Evolutionary conservation across 805 yeast genomes (phyloP).

Genomic region (Teunomyces gatunensis): DNA sequence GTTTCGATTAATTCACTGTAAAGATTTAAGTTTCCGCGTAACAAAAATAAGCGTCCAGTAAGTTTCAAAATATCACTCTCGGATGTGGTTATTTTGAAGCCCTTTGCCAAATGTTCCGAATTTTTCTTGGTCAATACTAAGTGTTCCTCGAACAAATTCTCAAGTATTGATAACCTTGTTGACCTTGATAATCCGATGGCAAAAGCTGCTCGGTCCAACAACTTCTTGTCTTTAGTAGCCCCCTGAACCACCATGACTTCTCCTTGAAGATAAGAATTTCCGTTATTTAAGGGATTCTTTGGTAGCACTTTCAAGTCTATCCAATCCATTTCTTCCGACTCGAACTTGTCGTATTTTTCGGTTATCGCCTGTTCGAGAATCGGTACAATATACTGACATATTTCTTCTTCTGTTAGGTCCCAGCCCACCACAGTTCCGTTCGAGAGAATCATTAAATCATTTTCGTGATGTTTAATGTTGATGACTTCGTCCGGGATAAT

Average conservation of each 20-base stretch:
- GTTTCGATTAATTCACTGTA: conserved; percentile 88
- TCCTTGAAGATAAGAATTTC: conserved; percentile 49
- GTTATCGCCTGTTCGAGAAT: conserved; percentile 45
- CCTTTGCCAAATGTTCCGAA: conserved; percentile 65
- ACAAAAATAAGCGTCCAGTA: conserved; percentile 71
- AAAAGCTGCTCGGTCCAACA: conserved; percentile 82
- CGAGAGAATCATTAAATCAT: conserved; percentile 64
- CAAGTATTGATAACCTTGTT: conserved; percentile 79
- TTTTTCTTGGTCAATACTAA: conserved; percentile 60
- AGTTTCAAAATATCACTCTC: conserved; percentile 62
- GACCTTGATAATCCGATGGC: conserved; percentile 85
- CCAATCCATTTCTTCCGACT: conserved; percentile 86
- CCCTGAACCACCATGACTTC: conserved; percentile 72
- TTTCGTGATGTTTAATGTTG: conserved; percentile 40
- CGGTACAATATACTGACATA: conserved; percentile 50
- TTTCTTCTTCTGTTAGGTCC: conserved; percentile 64
- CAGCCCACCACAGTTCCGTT: conserved; percentile 84
- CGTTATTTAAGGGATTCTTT: conserved; percentile 20
- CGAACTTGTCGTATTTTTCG: conserved; percentile 43
- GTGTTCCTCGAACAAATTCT: conserved; percentile 66
- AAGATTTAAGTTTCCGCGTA: conserved; percentile 79
- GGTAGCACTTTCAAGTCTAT: conserved; percentile 42
- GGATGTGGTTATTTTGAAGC: conserved; percentile 41
- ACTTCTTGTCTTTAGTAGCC: conserved; percentile 39
- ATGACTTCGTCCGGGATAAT: conserved; percentile 65